Evolutionary conservation across 2,329 filamentous ascomycete genomes (phyloP).

Genomic region (Colletotrichum horii): DNA sequence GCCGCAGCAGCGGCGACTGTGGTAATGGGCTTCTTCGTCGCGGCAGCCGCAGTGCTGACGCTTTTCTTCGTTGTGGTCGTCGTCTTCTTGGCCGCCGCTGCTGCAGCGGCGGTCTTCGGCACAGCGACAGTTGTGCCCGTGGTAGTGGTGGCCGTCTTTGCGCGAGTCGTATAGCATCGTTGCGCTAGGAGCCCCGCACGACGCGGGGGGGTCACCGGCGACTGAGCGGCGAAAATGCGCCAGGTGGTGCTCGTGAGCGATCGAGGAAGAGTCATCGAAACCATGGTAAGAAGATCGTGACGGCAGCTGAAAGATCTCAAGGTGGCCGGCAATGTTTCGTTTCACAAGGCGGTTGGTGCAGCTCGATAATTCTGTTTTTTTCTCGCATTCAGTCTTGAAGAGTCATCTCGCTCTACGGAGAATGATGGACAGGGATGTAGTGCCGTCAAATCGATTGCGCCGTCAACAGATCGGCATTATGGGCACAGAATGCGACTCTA

Average conservation of each 20-base stretch:
- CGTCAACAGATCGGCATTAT: constrained; percentile 1
- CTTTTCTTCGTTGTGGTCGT: constrained; percentile 13
- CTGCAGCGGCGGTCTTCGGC: not conserved
- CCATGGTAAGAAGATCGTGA: not conserved
- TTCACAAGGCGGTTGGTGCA: not conserved
- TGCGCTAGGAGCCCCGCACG: not conserved
- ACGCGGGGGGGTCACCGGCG: not conserved
- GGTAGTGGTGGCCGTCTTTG: not conserved
- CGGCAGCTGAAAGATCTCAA: not conserved
- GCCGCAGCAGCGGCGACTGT: not conserved
- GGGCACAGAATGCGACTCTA: not conserved
- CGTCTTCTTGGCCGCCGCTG: not conserved
- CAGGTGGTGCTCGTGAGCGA: not conserved
- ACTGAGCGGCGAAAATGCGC: not conserved
- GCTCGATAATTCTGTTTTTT: not conserved
- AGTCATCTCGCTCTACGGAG: not conserved
- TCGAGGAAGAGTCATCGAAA: constrained; percentile 6
- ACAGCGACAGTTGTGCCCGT: not conserved
- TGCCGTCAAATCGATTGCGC: not conserved
- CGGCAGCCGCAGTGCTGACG: not conserved
- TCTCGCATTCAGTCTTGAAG: not conserved
- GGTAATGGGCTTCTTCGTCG: not conserved
- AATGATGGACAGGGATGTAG: not conserved
- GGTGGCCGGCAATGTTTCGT: not conserved
- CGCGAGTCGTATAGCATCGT: constrained; percentile 20